phyloP scores from a whole-genome alignment of 768 basidiomycete genomes.

The Russula sp. region DNA sequence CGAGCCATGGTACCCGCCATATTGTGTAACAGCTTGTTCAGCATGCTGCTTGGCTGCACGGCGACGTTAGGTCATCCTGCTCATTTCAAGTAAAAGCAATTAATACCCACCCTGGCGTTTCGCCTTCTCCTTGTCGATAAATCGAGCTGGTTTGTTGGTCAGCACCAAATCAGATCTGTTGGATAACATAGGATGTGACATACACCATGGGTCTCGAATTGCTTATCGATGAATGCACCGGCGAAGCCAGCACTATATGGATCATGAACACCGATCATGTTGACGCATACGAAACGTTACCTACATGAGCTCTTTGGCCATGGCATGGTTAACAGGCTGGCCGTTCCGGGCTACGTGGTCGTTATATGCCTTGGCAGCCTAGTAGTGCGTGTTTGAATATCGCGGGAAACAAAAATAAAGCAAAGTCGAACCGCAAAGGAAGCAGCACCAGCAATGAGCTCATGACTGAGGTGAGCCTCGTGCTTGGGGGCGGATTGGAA shows the following conservation, averaged over 20 bases:
- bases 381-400: too few species aligned
- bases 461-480: slow-evolving; percentile 56
- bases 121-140: slow-evolving; percentile 45
- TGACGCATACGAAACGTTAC: neutral
- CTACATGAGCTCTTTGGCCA: too few species aligned
- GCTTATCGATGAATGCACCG: slow-evolving; percentile 52
- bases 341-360: too few species aligned
- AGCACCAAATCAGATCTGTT: neutral
- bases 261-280: slow-evolving; percentile 9
- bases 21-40: neutral
- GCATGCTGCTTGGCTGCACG: neutral
- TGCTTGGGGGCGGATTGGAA: slow-evolving; percentile 35
- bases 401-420: neutral
- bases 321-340: too few species aligned
- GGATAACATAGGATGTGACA: slow-evolving; percentile 17
- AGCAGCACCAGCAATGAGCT: slow-evolving; percentile 65
- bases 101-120: slow-evolving; percentile 39
- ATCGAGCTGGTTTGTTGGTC: slow-evolving; percentile 39
- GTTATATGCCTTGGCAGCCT: too few species aligned
- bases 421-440: slow-evolving; percentile 49
- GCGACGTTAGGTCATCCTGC: neutral
- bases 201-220: slow-evolving; percentile 60
- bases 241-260: slow-evolving; percentile 50
- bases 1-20: neutral
- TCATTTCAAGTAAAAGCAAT: neutral